These are phyloP conservation scores for Xylaria palmicola DNA, from an alignment of 495 filamentous ascomycete genomes.

Conservation along the genomic window DNA sequence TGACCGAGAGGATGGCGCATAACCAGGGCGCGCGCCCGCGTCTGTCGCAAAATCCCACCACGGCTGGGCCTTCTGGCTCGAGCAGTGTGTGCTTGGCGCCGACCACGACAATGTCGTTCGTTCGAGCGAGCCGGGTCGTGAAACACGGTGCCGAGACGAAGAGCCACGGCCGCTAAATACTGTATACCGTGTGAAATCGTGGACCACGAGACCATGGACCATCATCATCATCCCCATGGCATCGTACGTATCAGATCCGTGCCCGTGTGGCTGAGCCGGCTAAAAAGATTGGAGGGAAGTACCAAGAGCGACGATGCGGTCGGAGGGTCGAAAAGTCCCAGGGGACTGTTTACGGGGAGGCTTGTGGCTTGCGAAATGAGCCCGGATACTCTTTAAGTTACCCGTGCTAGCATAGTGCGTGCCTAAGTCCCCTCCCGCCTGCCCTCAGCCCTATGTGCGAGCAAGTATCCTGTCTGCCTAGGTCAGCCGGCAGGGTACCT, in stretches of 20 bases:
- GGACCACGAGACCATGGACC: neutral
- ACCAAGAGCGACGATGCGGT: neutral
- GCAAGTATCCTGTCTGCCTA: conserved; percentile 4
- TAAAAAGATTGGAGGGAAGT: neutral
- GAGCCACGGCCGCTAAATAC: neutral
- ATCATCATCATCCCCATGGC: neutral
- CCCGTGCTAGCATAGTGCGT: too few relatives aligned
- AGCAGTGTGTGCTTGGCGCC: too few relatives aligned
- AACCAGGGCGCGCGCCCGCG: conserved; percentile 4
- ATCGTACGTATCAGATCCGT: neutral
- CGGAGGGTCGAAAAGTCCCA: neutral
- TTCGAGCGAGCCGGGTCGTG: too few relatives aligned
- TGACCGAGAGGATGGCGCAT: conserved; percentile 8
- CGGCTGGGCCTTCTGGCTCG: too few relatives aligned
- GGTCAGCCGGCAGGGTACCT: neutral
- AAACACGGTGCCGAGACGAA: conserved; percentile 11
- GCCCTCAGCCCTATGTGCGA: conserved; percentile 4
- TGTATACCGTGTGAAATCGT: neutral
- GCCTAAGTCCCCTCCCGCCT: too few relatives aligned
- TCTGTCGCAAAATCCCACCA: too few relatives aligned
- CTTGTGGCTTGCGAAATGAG: conserved; percentile 1
- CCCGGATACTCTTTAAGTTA: too few relatives aligned
- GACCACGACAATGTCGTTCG: too few relatives aligned
- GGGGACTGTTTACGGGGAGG: conserved; percentile 6
- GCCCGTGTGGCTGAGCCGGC: conserved; percentile 3